These are phyloP conservation scores for Combretum micranthum DNA, from an alignment of 345 rosid species.

Conservation along the genomic window DNA sequence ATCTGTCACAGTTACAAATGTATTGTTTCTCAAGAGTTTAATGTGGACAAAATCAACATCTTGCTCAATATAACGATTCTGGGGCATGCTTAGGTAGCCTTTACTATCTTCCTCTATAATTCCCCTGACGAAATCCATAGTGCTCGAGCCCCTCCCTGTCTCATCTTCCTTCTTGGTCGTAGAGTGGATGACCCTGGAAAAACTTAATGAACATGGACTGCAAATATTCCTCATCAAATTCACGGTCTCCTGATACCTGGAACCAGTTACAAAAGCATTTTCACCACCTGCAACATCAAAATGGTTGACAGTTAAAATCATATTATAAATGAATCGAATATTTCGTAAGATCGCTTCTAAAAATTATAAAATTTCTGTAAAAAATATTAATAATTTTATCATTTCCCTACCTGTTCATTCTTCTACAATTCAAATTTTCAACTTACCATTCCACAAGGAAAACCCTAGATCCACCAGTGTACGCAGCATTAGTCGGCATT, in stretches of 20 bases:
- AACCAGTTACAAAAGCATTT: background rate
- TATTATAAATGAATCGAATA: too few relatives aligned
- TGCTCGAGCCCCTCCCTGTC: conserved; percentile 12
- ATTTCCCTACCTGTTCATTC: too few relatives aligned
- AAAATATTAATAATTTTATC: too few relatives aligned
- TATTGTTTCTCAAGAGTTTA: conserved; percentile 62
- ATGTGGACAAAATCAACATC: conserved; percentile 67
- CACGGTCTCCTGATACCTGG: conserved; percentile 2
- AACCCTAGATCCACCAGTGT: too few relatives aligned
- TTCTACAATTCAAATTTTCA: too few relatives aligned
- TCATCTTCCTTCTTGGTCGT: conserved; percentile 21
- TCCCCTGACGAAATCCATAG: conserved; percentile 47
- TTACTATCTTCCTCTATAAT: conserved; percentile 34
- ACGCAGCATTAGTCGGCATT: too few relatives aligned
- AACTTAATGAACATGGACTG: conserved; percentile 19
- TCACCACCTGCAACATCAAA: background rate
- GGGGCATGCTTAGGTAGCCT: conserved; percentile 10
- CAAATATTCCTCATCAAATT: conserved; percentile 11
- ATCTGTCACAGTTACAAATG: conserved; percentile 73
- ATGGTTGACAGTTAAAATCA: too few relatives aligned
- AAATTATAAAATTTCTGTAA: too few relatives aligned
- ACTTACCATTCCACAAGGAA: too few relatives aligned
- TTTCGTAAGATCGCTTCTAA: too few relatives aligned
- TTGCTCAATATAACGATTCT: conserved; percentile 25
- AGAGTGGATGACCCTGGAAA: conserved; percentile 25